These are phyloP conservation scores for Umbellularia californica DNA, from an alignment of 164 flowering plant species.

Conservation along the genomic window DNA sequence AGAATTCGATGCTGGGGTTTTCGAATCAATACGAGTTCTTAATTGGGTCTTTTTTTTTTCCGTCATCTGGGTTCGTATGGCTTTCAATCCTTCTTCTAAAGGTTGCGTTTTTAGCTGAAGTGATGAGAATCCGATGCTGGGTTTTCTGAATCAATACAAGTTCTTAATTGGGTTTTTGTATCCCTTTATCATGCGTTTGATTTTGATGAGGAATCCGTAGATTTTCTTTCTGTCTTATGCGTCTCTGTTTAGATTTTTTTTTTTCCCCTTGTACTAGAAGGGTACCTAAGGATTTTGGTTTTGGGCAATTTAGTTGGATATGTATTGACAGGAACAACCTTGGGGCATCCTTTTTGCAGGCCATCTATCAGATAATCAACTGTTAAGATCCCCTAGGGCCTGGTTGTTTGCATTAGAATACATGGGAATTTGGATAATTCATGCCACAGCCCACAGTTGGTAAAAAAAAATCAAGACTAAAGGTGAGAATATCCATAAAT, in stretches of 20 bases:
- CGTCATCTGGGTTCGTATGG: too few species aligned
- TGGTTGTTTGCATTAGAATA: too few species aligned
- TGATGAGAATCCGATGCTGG: not conserved
- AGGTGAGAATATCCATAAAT: too few species aligned
- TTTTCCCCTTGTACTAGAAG: not conserved
- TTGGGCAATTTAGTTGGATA: too few species aligned
- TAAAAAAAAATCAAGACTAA: too few species aligned
- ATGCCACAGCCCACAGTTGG: too few species aligned
- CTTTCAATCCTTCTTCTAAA: too few species aligned
- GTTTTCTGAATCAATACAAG: not conserved
- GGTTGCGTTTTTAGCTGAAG: not conserved
- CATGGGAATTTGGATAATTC: too few species aligned
- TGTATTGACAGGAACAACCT: too few species aligned
- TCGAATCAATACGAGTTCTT: not conserved
- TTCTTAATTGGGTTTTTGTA: constrained; percentile 3
- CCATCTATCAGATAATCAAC: too few species aligned
- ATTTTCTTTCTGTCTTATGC: not conserved
- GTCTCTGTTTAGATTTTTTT: not conserved
- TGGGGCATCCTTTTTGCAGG: too few species aligned
- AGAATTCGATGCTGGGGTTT: not conserved
- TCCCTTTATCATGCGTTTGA: not conserved
- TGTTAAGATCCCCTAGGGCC: too few species aligned
- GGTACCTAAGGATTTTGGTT: not conserved
- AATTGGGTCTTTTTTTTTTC: not conserved
- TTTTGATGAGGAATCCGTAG: not conserved